Percentiles rank a stretch among this genome's conserved stretches.
These are phyloP conservation scores for Salix suchowensis DNA, from an alignment of 345 rosid species.

Conservation along the genomic window DNA sequence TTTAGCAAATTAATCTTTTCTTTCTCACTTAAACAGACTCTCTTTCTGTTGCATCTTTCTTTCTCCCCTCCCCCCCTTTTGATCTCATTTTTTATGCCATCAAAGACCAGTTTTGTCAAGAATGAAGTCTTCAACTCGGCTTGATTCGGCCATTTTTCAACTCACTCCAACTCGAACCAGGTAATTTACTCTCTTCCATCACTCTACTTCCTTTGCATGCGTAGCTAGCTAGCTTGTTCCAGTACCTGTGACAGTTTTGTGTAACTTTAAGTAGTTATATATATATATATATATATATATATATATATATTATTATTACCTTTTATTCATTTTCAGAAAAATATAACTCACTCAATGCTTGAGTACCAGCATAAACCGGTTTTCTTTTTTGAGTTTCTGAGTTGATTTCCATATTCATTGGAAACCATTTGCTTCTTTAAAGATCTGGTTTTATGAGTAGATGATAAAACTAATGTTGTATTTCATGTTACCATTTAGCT, in stretches of 20 bases:
- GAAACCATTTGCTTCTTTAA: background rate
- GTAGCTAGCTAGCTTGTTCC: background rate
- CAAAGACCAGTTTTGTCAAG: conserved; percentile 26
- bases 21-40: background rate
- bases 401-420: background rate
- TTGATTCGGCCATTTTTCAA: conserved; percentile 32
- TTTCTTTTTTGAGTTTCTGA: background rate
- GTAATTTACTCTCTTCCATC: background rate
- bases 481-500: background rate
- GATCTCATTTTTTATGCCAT: conserved; percentile 2
- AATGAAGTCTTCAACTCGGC: conserved; percentile 82
- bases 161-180: background rate
- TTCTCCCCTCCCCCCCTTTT: background rate
- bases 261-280: background rate
- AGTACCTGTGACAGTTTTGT: background rate
- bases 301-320: background rate
- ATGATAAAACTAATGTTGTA: background rate
- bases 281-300: background rate
- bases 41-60: background rate
- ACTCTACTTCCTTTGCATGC: background rate
- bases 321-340: background rate
- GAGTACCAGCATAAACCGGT: background rate
- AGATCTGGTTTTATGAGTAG: background rate
- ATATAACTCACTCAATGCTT: background rate
- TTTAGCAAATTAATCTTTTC: background rate